These are phyloP conservation scores for Rusavskia elegans DNA, from an alignment of 495 filamentous ascomycete genomes.

Conservation along the genomic window DNA sequence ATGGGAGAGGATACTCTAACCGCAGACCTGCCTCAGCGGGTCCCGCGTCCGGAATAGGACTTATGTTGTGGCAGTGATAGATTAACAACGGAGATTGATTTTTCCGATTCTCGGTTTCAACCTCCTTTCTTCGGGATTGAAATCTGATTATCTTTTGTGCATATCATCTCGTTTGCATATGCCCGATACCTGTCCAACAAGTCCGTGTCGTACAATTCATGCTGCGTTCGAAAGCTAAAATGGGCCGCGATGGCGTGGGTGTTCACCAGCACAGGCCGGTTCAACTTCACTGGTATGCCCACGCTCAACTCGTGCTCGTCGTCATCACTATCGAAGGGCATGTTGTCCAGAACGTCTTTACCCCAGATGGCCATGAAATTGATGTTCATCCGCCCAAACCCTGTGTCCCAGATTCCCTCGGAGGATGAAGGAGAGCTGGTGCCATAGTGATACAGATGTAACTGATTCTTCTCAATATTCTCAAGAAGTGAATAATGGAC, in stretches of 20 bases:
- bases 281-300: conserved; percentile 5
- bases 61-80: too few relatives aligned
- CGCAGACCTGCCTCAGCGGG: too few relatives aligned
- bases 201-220: conserved; percentile 21
- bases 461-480: conserved; percentile 26
- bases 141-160: conserved; percentile 11
- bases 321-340: conserved; percentile 8
- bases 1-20: too few relatives aligned
- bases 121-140: background rate
- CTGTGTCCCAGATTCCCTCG: conserved; percentile 25
- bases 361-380: conserved; percentile 33
- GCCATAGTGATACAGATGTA: conserved; percentile 26
- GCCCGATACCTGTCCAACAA: conserved; percentile 27
- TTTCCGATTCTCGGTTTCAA: background rate
- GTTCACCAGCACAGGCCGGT: conserved; percentile 22
- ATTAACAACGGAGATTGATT: too few relatives aligned
- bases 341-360: conserved; percentile 21
- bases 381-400: conserved; percentile 27
- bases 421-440: conserved; percentile 5
- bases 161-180: conserved; percentile 26
- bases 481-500: conserved; percentile 32
- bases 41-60: too few relatives aligned
- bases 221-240: conserved; percentile 23
- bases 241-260: conserved; percentile 25
- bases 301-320: conserved; percentile 15